Conservation (phyloP, 371 early-diverging fungal genomes). For the Rhizopus arrhizus region DNA sequence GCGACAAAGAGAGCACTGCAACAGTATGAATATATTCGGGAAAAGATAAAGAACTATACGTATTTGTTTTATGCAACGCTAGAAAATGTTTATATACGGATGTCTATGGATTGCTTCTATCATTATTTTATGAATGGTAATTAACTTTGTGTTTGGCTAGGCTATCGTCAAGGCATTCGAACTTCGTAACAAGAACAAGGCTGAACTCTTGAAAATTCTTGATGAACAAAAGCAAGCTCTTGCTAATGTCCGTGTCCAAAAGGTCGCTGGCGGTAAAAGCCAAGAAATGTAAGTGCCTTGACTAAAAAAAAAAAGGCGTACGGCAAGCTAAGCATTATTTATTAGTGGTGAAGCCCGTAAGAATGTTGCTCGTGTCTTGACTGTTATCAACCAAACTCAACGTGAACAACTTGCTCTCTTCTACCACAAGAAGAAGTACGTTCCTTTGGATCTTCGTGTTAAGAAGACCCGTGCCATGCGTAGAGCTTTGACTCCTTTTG, state of each 20-base stretch:
- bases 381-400: conserved; percentile 87
- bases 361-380: conserved; percentile 87
- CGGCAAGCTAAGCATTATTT: neutral
- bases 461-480: conserved; percentile 97
- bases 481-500: conserved; percentile 79
- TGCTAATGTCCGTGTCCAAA: conserved; percentile 83
- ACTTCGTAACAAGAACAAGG: conserved; percentile 86
- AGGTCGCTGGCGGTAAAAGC: conserved; percentile 76
- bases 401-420: conserved; percentile 76
- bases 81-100: too few species aligned
- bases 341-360: conserved; percentile 72
- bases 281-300: conserved; percentile 69
- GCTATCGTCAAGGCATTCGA: conserved; percentile 41
- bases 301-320: neutral
- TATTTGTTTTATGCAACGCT: too few species aligned
- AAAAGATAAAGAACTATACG: too few species aligned
- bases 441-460: conserved; percentile 86
- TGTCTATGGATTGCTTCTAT: too few species aligned
- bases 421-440: conserved; percentile 62
- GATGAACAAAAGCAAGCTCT: conserved; percentile 91
- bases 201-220: conserved; percentile 82
- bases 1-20: too few species aligned
- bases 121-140: too few species aligned
- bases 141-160: neutral
- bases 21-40: too few species aligned